These are phyloP conservation scores for Ophiognomonia clavigignenti-juglandacearum DNA, from an alignment of 2,329 filamentous ascomycete species.

Conservation along the genomic window DNA sequence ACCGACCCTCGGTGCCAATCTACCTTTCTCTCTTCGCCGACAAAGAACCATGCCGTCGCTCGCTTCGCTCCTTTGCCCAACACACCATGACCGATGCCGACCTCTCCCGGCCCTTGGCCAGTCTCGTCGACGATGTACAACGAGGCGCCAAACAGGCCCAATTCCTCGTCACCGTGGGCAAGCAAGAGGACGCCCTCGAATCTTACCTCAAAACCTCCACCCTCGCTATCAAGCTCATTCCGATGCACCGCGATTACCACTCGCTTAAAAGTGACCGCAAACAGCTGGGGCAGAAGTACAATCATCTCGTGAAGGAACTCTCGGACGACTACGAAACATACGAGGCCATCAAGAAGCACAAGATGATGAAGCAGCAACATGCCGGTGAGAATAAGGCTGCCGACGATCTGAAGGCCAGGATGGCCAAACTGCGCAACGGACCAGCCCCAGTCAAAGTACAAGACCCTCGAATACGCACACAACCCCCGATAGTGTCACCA, in stretches of 20 bases:
- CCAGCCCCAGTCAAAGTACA: conserved; percentile 39
- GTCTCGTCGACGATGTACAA: conserved; percentile 49
- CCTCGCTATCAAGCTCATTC: conserved; percentile 71
- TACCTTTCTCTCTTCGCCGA: conserved; percentile 45
- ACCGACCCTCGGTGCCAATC: conserved; percentile 1
- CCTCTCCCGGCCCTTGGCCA: conserved; percentile 45
- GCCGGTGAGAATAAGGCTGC: conserved; percentile 9
- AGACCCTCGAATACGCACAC: conserved; percentile 49
- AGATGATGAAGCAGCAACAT: not conserved
- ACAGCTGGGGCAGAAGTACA: conserved; percentile 44
- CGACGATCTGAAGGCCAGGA: conserved; percentile 50
- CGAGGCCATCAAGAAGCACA: conserved; percentile 4
- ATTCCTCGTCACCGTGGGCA: conserved; percentile 56
- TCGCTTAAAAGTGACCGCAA: conserved; percentile 52
- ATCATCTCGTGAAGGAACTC: conserved; percentile 45
- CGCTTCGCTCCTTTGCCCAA: conserved; percentile 25
- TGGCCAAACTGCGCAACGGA: conserved; percentile 50
- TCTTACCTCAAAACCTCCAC: conserved; percentile 78
- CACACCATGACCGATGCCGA: conserved; percentile 42
- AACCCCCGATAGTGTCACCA: conserved; percentile 34
- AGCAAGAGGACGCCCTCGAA: conserved; percentile 70
- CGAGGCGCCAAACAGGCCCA: conserved; percentile 54
- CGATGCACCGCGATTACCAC: conserved; percentile 69
- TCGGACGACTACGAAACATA: conserved; percentile 44
- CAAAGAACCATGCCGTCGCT: conserved; percentile 1